Base-by-base conservation (phyloP, 495 filamentous ascomycete species). In the Penicillium angulare region DNA sequence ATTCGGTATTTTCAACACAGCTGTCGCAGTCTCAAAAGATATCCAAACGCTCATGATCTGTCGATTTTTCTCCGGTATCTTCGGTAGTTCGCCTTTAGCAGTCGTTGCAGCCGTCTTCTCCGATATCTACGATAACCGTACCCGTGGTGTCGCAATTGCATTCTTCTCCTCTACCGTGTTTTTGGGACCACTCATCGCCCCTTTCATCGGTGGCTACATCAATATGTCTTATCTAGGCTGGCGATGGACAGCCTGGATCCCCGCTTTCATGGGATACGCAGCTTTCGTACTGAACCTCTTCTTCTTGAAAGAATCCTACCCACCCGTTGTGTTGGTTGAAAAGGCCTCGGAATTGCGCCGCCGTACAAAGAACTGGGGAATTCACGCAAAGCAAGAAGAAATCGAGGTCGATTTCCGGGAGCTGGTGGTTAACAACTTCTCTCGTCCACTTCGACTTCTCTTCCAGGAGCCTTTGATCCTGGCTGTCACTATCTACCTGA, bases 371-470 rank as follows among this genome's bases (percentile, higher is more conserved):
- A 93, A 95, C 72, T 96, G 92, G 90, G 89, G 89, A 39, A 95
- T 97, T 56, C 92, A 95, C 69, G 91, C 91, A 33, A 92, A 90
- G 65, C 89, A 96, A 65, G 91, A 96, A 60, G 89, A 95, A 71
- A 90, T 95, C 53, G 90, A 95, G 65, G 78, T 97, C 47, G 87
- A 93, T 67, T 75, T 95, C 56, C 68, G 73, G 16, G 87, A 92
- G 39, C 64, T 79, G 40, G 59, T 68, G 5, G 36, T 64, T 2
- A 68, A 68, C 51, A 68, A 68, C 43, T 66, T 68, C 18, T 67
- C 64, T 5, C 64, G 64, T 31, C 65, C 65, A 2, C 44, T 68
- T 7, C 57, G 55, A 3, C 49, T 69, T 22, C 48, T 69, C 1
- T 23, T 69, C 35, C 44, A 54, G 7, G 66, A 67, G 49, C 66